Evolutionary conservation across 352 stramenopile genomes (phyloP), one percentile per base, ranked within the genome.

Genomic region (Aphanomyces cochlioides): DNA sequence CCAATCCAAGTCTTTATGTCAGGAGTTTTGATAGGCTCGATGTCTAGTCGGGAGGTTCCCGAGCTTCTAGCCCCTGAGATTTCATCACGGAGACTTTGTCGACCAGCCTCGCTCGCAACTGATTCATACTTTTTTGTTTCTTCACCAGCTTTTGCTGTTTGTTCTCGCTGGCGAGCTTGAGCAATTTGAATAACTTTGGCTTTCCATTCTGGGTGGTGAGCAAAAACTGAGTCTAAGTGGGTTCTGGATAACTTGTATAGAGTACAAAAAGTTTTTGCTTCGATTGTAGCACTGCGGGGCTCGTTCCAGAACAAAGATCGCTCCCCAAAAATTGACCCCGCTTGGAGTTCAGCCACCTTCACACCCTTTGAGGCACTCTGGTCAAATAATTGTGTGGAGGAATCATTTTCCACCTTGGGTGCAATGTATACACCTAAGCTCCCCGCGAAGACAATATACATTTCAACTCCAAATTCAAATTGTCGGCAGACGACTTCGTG

Each of bases 371-470:
- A 45, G 36, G 67, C 36, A 37, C 50, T 47, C 76, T 5, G 64
- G 68, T 1, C 68, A 68, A 5, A 69, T 69, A 15, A 47, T 67
- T 34, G 73, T 56, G 12, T 41, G 47, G 47, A 66, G 50, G 6
- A 69, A 38, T 45, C 54, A 77, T 58, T 17, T 38, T 60, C n/a
- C 34, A 12, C 17, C 15, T 53, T 12, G 7, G 64, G 21, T 37
- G 37, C 53, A 8, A 63, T 60, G 36, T 56, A 58, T 0, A 76
- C 81, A 21, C 83, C 77, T 28, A 92, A 56, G 4, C 83, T 37
- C 7, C 84, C 83, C 15, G 82, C 81, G 65, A 88, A 92, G 0
- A 92, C 82, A 37, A 92, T 90, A 59, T 79, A 90, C 83, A 92
- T 92, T 53, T 90, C 83, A 21, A 74, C 82, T 5, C 83, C 83